A percentile compares a stretch with the other conserved stretches of the same genome.
Evolutionary conservation across 2,329 filamentous ascomycete genomes (phyloP).

Genomic region (Pseudovirgaria hyperparasitica): DNA sequence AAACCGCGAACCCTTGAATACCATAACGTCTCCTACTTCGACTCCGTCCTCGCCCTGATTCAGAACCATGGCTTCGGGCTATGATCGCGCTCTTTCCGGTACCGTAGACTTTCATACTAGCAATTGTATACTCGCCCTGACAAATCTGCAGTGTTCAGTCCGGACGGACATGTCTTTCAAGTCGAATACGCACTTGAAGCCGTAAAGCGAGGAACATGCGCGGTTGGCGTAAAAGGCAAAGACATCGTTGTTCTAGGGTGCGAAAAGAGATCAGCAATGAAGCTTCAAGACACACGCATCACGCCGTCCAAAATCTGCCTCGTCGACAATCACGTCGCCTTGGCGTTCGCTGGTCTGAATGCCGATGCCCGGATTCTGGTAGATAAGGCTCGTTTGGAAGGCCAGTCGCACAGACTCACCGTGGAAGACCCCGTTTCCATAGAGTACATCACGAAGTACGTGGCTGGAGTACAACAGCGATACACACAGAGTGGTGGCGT

Average conservation of each 20-base stretch:
- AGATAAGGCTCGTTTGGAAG: slow-evolving; percentile 94
- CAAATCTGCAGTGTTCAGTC: slow-evolving; percentile 69
- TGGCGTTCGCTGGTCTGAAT: slow-evolving; percentile 94
- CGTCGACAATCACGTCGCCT: slow-evolving; percentile 88
- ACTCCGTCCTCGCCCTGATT: too few relatives aligned
- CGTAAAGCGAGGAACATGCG: slow-evolving; percentile 97
- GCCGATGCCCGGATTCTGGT: slow-evolving; percentile 95
- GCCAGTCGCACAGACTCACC: slow-evolving; percentile 91
- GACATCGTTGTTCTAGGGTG: slow-evolving; percentile 94
- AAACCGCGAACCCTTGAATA: too few relatives aligned
- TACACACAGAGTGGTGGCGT: slow-evolving; percentile 99
- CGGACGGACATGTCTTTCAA: slow-evolving; percentile 98
- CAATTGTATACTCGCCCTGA: slow-evolving; percentile 6
- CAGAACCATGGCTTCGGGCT: slow-evolving; percentile 73
- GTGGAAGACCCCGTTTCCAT: slow-evolving; percentile 96
- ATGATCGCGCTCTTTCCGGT: slow-evolving; percentile 98
- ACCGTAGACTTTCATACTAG: slow-evolving; percentile 36
- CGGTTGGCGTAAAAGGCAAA: slow-evolving; percentile 89
- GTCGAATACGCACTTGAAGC: slow-evolving; percentile 99
- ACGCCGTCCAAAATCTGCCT: slow-evolving; percentile 97
- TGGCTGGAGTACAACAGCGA: slow-evolving; percentile 93
- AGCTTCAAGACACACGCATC: slow-evolving; percentile 97
- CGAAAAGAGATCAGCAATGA: slow-evolving; percentile 98
- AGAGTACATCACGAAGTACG: slow-evolving; percentile 99
- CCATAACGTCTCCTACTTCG: too few relatives aligned